Percentiles rank a stretch among this genome's conserved stretches.
phyloP scores from a whole-genome alignment of 1,284 basidiomycete species.

The Rhodotorula sp. region DNA sequence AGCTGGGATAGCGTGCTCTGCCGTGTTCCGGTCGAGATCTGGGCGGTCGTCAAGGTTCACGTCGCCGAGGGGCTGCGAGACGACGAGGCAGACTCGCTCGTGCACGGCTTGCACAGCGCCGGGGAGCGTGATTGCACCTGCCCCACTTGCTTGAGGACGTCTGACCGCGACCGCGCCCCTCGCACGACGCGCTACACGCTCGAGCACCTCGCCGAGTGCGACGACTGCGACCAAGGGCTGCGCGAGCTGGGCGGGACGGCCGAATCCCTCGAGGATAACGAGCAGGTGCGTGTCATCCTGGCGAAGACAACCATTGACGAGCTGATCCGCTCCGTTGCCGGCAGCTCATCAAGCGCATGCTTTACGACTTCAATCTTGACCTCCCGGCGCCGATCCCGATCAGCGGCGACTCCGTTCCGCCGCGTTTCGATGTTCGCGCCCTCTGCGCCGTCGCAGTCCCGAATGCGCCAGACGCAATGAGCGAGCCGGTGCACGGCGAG shows the following conservation, averaged over 20 bases:
- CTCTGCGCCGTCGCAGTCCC: no score
- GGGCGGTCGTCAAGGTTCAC: background rate
- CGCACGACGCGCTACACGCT: background rate
- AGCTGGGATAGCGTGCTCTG: fast-evolving
- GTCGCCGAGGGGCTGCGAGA: background rate
- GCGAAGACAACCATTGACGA: no score
- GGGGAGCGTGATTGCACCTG: background rate
- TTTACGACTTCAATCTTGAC: no score
- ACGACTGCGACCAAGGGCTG: background rate
- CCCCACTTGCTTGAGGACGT: background rate
- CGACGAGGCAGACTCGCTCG: background rate
- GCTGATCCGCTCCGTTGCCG: no score
- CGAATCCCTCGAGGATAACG: background rate
- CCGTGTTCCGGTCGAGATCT: background rate
- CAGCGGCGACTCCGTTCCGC: no score
- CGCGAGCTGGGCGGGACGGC: background rate
- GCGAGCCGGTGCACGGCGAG: no score
- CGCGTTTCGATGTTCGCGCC: no score
- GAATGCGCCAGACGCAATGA: no score
- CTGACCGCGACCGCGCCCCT: background rate
- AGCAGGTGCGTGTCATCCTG: background rate
- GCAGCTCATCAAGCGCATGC: no score
- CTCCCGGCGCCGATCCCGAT: no score
- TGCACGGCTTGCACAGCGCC: background rate
- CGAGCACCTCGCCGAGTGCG: background rate